Conservation (phyloP, 768 basidiomycete genomes). For the Leucosporidium creatinivorum region DNA sequence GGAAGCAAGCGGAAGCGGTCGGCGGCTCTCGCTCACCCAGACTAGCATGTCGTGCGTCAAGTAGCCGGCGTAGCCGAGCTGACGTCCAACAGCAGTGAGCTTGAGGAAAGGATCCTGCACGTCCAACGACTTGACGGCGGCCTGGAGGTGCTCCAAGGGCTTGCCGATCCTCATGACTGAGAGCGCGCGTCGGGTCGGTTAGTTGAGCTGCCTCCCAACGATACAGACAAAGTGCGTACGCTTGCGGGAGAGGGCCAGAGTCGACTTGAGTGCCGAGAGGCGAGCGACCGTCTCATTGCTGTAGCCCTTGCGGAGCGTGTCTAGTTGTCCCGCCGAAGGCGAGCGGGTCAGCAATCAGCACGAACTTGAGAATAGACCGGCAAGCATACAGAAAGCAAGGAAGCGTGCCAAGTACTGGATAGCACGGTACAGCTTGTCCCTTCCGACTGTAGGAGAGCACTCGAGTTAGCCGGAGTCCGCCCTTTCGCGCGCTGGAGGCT, state of each 20-base stretch:
- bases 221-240: conserved; percentile 48
- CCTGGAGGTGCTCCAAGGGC: conserved; percentile 86
- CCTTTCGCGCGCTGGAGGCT: not conserved
- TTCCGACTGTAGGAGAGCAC: conserved; percentile 48
- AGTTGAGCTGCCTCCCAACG: not conserved
- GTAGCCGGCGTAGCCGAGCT: conserved; percentile 82
- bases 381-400: conserved; percentile 60
- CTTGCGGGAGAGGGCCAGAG: conserved; percentile 77
- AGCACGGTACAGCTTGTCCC: conserved; percentile 92
- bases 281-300: conserved; percentile 59
- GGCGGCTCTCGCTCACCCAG: conserved; percentile 60
- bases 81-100: conserved; percentile 68
- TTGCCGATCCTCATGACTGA: conserved; percentile 88
- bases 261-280: conserved; percentile 77
- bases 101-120: conserved; percentile 56
- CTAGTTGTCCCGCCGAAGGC: not conserved
- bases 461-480: not conserved
- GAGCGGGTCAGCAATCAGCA: not conserved
- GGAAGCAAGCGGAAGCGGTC: conserved; percentile 32
- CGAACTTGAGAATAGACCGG: not conserved
- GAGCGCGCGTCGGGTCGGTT: not conserved
- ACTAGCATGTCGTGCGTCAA: conserved; percentile 70
- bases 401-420: conserved; percentile 86
- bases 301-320: conserved; percentile 58
- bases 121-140: conserved; percentile 59